Evolutionary conservation across 2,329 filamentous ascomycete genomes (phyloP).

Genomic region (Alternaria rosae): DNA sequence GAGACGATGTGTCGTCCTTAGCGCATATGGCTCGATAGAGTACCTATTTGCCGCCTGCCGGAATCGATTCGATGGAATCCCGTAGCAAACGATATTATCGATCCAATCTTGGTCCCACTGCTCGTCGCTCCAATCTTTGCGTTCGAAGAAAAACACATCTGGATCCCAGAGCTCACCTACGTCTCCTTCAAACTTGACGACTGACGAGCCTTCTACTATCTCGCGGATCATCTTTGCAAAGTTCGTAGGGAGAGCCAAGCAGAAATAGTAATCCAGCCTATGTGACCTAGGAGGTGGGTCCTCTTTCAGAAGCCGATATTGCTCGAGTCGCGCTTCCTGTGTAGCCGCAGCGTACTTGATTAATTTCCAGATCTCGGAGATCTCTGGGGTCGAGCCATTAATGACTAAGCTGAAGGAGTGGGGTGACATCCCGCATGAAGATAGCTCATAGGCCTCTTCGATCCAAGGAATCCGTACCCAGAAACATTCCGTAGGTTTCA

Average conservation of each 20-base stretch:
- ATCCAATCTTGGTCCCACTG: neutral
- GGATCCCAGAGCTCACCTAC: neutral
- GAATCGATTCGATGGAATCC: no score
- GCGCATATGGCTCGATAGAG: no score
- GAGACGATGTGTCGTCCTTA: no score
- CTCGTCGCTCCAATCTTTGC: neutral
- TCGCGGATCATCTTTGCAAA: neutral
- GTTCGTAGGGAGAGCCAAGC: neutral
- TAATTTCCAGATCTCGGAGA: neutral
- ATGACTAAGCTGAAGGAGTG: neutral
- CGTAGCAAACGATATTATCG: neutral
- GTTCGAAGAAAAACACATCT: neutral
- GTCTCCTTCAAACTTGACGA: neutral
- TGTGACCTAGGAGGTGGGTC: neutral
- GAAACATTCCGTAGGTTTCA: no score
- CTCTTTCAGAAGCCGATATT: neutral
- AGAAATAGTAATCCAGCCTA: no score
- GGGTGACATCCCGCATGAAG: neutral
- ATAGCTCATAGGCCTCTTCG: neutral
- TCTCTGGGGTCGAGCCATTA: neutral
- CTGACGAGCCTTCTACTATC: neutral
- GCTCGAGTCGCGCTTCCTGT: neutral
- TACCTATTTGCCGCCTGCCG: no score
- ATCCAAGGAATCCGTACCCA: no score
- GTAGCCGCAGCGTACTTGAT: neutral